Percentiles rank a stretch among this genome's conserved stretches.
Evolutionary conservation across 495 filamentous ascomycete species (phyloP).

Genomic region (Patellaria atrata): DNA sequence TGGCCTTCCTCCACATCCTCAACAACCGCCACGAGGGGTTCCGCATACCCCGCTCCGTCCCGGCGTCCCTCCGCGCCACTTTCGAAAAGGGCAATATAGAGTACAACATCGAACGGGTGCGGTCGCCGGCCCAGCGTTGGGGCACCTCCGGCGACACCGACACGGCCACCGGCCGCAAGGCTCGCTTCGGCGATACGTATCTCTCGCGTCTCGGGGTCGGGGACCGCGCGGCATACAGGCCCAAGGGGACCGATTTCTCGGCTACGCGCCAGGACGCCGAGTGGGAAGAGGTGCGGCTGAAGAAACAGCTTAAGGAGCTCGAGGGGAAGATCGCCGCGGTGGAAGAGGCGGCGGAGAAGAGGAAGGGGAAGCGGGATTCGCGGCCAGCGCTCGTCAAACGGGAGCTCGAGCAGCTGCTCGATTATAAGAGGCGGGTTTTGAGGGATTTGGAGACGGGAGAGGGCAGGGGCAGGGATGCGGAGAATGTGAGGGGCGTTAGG

Average conservation of each 20-base stretch:
- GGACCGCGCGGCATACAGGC: constrained; percentile 51
- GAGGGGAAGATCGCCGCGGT: constrained; percentile 70
- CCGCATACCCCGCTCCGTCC: constrained; percentile 86
- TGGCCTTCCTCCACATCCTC: constrained; percentile 91
- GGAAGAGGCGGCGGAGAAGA: constrained; percentile 45
- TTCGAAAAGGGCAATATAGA: constrained; percentile 93
- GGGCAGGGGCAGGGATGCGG: constrained; percentile 17
- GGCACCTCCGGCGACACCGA: constrained; percentile 52
- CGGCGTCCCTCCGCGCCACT: constrained; percentile 70
- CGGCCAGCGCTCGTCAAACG: constrained; percentile 80
- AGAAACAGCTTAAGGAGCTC: constrained; percentile 77
- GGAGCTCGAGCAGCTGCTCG: constrained; percentile 79
- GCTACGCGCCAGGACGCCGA: constrained; percentile 52
- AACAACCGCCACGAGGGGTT: constrained; percentile 89
- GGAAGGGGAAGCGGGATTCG: constrained; percentile 36
- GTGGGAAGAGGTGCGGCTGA: constrained; percentile 93
- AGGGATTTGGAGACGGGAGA: constrained; percentile 32
- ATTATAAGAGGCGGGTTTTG: constrained; percentile 57
- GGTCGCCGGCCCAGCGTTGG: constrained; percentile 43
- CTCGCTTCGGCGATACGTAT: constrained; percentile 95
- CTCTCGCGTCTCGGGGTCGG: constrained; percentile 76
- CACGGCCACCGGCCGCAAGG: constrained; percentile 71
- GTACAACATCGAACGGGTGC: constrained; percentile 70
- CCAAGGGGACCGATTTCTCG: constrained; percentile 74
- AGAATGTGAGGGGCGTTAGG: constrained; percentile 31